Conservation (phyloP, 345 rosid genomes). For the Trapa bicornis region DNA sequence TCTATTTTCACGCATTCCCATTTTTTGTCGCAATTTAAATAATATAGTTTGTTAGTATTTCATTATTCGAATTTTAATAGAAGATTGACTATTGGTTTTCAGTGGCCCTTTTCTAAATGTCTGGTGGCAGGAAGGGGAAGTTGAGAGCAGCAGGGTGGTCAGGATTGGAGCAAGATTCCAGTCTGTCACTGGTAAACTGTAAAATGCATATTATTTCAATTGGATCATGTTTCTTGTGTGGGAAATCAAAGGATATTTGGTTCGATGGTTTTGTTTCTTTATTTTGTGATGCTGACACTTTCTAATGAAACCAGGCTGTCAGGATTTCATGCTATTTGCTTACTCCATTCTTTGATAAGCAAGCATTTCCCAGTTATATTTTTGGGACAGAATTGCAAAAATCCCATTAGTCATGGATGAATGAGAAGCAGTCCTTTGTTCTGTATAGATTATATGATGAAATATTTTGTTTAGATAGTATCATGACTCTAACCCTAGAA, state of each 20-base stretch:
- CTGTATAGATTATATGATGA: neutral
- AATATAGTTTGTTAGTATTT: too few species aligned
- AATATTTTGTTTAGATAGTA: neutral
- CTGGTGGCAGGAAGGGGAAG: constrained; percentile 41
- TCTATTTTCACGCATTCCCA: too few species aligned
- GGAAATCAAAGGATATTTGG: neutral
- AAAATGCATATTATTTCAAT: neutral
- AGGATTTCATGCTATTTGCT: too few species aligned
- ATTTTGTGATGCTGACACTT: neutral
- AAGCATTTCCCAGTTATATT: too few species aligned
- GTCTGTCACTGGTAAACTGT: constrained; percentile 22
- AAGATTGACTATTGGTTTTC: neutral
- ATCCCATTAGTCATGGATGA: neutral
- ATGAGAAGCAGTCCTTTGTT: neutral
- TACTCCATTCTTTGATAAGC: neutral
- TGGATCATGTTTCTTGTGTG: neutral
- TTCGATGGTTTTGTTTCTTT: neutral
- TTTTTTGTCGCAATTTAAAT: too few species aligned
- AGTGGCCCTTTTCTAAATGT: neutral
- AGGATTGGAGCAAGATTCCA: constrained; percentile 17
- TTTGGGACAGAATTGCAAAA: too few species aligned
- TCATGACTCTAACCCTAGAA: neutral
- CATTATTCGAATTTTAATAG: neutral
- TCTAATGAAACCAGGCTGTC: neutral
- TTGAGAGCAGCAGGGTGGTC: constrained; percentile 10